Evolutionary conservation across 305 asterid species (phyloP).

Genomic region (Fraxinus xanthoxyloides): DNA sequence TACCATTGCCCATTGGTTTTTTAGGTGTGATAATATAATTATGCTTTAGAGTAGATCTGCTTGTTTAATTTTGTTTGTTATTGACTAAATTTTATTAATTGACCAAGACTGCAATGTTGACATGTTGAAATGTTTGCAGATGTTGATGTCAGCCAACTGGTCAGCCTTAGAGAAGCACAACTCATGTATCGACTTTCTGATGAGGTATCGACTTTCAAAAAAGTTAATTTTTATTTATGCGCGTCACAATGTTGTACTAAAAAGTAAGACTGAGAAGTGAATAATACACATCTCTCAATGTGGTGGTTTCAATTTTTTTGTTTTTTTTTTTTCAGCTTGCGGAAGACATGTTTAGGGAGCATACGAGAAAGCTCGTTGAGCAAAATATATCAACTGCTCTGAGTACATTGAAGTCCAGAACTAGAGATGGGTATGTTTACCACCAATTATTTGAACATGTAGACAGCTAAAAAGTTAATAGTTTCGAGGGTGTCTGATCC

Average conservation of each 20-base stretch:
- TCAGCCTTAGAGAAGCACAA: conserved; percentile 88
- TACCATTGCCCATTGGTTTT: background rate
- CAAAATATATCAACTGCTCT: conserved; percentile 70
- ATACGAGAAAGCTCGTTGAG: conserved; percentile 83
- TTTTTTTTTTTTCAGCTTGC: conserved; percentile 60
- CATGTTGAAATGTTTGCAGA: conserved; percentile 45
- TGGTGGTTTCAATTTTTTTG: conserved; percentile 22
- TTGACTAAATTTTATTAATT: conserved; percentile 10
- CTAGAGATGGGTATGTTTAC: conserved; percentile 56
- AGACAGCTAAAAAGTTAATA: conserved; percentile 13
- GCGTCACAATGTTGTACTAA: conserved; percentile 6
- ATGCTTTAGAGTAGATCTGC: background rate
- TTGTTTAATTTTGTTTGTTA: conserved; percentile 8
- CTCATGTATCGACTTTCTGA: conserved; percentile 74
- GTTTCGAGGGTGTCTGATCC: background rate
- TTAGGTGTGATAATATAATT: background rate
- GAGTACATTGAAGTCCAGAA: conserved; percentile 67
- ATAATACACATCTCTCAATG: conserved; percentile 15
- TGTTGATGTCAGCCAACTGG: conserved; percentile 65
- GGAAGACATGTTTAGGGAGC: conserved; percentile 87
- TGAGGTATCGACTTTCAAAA: conserved; percentile 59
- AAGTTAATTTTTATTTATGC: background rate
- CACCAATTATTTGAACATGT: conserved; percentile 9
- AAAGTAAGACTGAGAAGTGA: conserved; percentile 11
- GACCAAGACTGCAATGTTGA: conserved; percentile 20